Evolutionary conservation across 2,329 filamentous ascomycete species (phyloP), one percentile per base, ranked within the genome.

Genomic region (Pseudocercospora fijiensis): DNA sequence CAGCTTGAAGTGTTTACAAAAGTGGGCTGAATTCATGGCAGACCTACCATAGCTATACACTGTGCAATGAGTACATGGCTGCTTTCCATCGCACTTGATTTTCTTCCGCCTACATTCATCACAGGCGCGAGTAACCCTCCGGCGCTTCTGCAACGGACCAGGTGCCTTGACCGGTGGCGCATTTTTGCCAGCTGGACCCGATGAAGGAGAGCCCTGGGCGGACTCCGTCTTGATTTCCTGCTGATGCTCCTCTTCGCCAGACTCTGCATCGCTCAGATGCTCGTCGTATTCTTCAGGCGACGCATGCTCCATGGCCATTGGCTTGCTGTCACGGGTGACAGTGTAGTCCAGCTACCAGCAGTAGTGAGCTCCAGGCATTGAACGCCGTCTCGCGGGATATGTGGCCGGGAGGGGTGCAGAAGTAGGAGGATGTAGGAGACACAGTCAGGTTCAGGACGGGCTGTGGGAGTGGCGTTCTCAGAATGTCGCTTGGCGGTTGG

Each of bases 11-110:
- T 22, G 9, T 24, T 53, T 20, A 51, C 45, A 49, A 37, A 37
- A 4, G 33, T 11, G n/a, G 24, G 37, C 7, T 20, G n/a, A 49
- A 26, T 33, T 24, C 28, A 51, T 47, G 37, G 9, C 20, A 24
- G 72, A 65, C 84, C 75, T 84, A 97, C 95, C 94, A 82, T 99
- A 99, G 76, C 92, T 97, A 78, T 99, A 99, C 57, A 98, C 92
- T 10, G 93, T 96, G 77, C 95, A 99, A 78, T 98, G 95, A 0
- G 93, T 97, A 70, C 82, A 84, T 7, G 82, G 82, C 72, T 84
- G 81, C 71, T 81, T 83, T 65, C 81, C 82, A 67, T 83, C 82
- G 71, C 82, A 84, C 70, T 83, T 83, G 70, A 84, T 83, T 72
- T 84, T 84, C 74, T 84, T 84, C 62, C 91, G 85, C 49, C 92